Evolutionary conservation across 2,329 filamentous ascomycete genomes (phyloP), one percentile per base, ranked within the genome.

Genomic region (Mycosphaerella sp.): DNA sequence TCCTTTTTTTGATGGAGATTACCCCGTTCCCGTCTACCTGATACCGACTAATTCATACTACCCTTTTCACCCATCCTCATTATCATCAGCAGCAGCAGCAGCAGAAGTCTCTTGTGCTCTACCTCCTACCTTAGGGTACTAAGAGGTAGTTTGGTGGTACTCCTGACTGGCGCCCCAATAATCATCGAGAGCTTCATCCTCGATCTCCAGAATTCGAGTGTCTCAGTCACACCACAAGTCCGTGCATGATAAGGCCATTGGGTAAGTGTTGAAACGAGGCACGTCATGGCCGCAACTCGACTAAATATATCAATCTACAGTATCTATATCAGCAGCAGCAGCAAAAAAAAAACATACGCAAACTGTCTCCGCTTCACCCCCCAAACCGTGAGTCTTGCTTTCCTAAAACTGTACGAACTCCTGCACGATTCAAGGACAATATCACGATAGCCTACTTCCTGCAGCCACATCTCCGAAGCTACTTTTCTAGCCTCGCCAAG

Each of bases 181-280:
- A 17, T 17, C 14, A 17, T 17, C 14, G 14, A 17, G 14, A 17
- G 14, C 14, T 17, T 1, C 14, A 17, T 17, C 14, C 14, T 17
- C 14, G 14, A 17, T 17, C 14, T 17, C 14, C 14, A 17, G 14
- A 17, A 17, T 17, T 17, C 14, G 12, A 36, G 29, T 36, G 48
- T 31, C 6, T 49, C 39, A 29, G 14, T 17, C 23, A 41, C 48
- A 21, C 29, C 29, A 23, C n/a, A n/a, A 32, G 48, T 23, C 48
- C 48, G 48, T 51, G 48, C 48, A 23, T 34, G 48, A 51, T 40
- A 51, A 42, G 48, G 31, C n/a, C 31, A 51, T 51, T 41, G 41
- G 48, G 5, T 31, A 11, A 14, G 32, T 17, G 14, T 17, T 31
- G 48, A 51, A 51, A 51, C 48, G 48, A 29, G 42, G 48, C 29